Evolutionary conservation across 208 protist species (phyloP).

Genomic region (Acanthamoeba lenticulata): DNA sequence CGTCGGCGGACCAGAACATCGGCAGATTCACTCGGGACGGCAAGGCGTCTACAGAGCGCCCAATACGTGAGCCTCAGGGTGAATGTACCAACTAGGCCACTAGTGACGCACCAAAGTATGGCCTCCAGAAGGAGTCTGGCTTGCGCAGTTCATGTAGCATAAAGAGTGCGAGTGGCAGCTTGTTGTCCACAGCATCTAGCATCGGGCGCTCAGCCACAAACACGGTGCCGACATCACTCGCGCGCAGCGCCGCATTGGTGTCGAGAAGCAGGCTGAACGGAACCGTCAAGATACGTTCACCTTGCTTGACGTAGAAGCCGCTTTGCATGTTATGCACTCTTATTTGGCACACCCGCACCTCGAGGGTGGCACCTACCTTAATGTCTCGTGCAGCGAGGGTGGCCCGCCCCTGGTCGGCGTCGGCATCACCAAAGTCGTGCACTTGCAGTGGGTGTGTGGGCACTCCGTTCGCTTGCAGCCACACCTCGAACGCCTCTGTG

Average conservation of each 20-base stretch:
- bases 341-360: no score
- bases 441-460: background rate
- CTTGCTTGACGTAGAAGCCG: background rate
- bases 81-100: no score
- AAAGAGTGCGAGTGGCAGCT: constrained; percentile 11
- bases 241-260: background rate
- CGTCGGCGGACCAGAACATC: constrained; percentile 24
- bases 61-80: background rate
- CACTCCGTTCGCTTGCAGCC: background rate
- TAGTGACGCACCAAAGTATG: constrained; percentile 62
- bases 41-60: background rate
- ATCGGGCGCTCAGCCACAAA: background rate
- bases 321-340: no score
- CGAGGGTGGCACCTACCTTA: background rate
- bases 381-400: background rate
- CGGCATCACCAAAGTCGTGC: background rate
- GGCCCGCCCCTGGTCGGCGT: background rate
- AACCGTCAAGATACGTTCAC: background rate
- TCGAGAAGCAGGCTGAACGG: background rate
- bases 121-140: constrained; percentile 31
- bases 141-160: constrained; percentile 1
- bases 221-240: background rate
- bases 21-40: constrained; percentile 11
- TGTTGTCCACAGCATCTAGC: constrained; percentile 10
- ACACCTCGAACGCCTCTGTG: background rate